phyloP scores from a whole-genome alignment of 2,329 filamentous ascomycete species.

The Fusarium sp. region DNA sequence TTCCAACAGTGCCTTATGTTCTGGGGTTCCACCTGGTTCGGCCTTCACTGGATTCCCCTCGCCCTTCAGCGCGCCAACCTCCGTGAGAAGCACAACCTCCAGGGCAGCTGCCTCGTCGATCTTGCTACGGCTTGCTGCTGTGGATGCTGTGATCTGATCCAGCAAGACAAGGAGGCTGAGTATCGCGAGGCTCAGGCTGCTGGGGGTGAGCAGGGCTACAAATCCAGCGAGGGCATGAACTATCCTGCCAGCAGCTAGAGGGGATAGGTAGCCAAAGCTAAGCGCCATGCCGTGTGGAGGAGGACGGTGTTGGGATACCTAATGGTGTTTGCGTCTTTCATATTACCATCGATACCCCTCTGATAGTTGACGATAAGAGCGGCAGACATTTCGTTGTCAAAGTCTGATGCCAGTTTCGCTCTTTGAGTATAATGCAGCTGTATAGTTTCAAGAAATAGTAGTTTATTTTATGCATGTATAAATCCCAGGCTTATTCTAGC shows the following conservation, averaged over 20 bases:
- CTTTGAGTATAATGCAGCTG: constrained; percentile 6
- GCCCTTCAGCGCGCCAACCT: constrained; percentile 59
- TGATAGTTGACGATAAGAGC: constrained; percentile 7
- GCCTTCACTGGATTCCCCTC: constrained; percentile 56
- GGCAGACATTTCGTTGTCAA: background rate
- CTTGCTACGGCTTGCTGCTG: constrained; percentile 59
- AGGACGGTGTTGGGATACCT: background rate
- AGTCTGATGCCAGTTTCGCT: constrained; percentile 7
- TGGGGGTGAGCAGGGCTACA: constrained; percentile 34
- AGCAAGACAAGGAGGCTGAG: constrained; percentile 60
- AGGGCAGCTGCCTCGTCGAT: constrained; percentile 57
- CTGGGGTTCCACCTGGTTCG: constrained; percentile 54
- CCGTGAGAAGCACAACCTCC: constrained; percentile 58
- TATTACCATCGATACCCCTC: constrained; percentile 36
- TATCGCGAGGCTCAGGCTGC: constrained; percentile 48
- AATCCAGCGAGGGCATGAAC: constrained; percentile 38
- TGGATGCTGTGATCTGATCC: constrained; percentile 57
- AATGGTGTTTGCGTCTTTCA: constrained; percentile 15
- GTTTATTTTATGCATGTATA: no score
- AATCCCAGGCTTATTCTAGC: background rate
- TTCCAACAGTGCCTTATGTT: constrained; percentile 55
- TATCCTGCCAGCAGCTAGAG: constrained; percentile 24
- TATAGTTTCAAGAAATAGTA: background rate
- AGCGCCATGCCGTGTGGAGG: background rate
- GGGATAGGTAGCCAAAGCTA: rapidly evolving